Conservation (phyloP, 2,329 filamentous ascomycete genomes). For the Hirsutella thompsonii region DNA sequence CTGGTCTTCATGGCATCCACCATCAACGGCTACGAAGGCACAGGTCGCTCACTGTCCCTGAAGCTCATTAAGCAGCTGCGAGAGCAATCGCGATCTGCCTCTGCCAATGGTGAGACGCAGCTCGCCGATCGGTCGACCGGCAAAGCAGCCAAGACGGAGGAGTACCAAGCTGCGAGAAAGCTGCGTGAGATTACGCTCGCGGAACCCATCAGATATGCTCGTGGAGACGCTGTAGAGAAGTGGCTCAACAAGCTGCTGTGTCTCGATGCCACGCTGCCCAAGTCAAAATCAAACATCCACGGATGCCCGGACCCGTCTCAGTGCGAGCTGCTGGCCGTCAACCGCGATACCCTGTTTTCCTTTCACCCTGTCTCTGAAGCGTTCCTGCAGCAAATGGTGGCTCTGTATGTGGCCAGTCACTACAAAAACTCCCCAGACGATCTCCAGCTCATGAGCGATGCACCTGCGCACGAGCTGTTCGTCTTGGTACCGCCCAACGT, state of each 20-base stretch:
- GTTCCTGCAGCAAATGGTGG: conserved; percentile 97
- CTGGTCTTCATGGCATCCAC: conserved; percentile 98
- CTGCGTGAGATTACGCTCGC: conserved; percentile 84
- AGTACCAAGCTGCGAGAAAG: conserved; percentile 57
- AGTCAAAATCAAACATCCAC: conserved; percentile 55
- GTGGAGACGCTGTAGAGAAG: conserved; percentile 83
- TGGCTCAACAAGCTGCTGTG: conserved; percentile 94
- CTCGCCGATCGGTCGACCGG: conserved; percentile 71
- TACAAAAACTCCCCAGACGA: conserved; percentile 99
- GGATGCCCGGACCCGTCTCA: conserved; percentile 83
- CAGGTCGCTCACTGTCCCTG: conserved; percentile 82
- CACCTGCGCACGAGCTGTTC: conserved; percentile 90
- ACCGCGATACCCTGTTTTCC: conserved; percentile 93
- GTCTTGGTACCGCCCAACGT: conserved; percentile 80
- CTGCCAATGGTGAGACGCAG: conserved; percentile 46
- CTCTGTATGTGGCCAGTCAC: conserved; percentile 89
- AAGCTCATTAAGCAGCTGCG: conserved; percentile 96
- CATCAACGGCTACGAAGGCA: conserved; percentile 97
- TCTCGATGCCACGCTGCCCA: conserved; percentile 80
- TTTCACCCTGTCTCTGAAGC: conserved; percentile 96
- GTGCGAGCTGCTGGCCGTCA: conserved; percentile 87
- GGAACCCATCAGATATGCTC: conserved; percentile 89
- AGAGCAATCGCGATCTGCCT: conserved; percentile 68
- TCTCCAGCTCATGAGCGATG: conserved; percentile 96
- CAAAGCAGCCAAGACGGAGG: conserved; percentile 51